Percentiles rank a stretch among this genome's conserved stretches.
phyloP scores from a whole-genome alignment of 2,329 filamentous ascomycete genomes.

The Akanthomyces muscarius region DNA sequence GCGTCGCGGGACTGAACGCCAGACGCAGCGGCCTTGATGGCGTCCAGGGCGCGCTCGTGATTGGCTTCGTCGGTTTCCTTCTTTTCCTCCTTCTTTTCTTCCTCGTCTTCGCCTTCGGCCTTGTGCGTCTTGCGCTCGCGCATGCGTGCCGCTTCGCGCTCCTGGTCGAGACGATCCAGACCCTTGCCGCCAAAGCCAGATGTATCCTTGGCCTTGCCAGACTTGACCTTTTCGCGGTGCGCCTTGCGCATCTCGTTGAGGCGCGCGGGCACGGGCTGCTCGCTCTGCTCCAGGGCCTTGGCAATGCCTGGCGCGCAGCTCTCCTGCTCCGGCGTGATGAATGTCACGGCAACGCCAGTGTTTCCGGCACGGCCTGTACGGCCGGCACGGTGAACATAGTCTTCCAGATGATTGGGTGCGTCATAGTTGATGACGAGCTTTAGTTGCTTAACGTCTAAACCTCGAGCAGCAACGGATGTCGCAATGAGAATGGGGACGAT shows the following conservation, averaged over 20 bases:
- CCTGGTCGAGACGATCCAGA: constrained; percentile 84
- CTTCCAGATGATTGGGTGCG: constrained; percentile 88
- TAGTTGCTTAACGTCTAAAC: constrained; percentile 91
- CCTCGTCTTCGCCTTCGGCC: constrained; percentile 79
- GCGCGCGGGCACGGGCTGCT: constrained; percentile 72
- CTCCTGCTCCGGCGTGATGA: constrained; percentile 87
- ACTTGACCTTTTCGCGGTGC: constrained; percentile 87
- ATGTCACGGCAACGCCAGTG: constrained; percentile 90
- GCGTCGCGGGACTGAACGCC: constrained; percentile 51
- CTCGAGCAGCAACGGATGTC: constrained; percentile 91
- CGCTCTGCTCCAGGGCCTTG: constrained; percentile 90
- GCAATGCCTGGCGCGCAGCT: constrained; percentile 83
- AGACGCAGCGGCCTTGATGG: constrained; percentile 60
- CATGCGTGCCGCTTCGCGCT: constrained; percentile 80
- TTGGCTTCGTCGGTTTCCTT: constrained; percentile 66
- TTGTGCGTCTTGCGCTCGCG: constrained; percentile 87
- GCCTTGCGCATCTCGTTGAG: constrained; percentile 62
- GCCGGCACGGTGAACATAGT: constrained; percentile 92
- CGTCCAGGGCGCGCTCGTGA: constrained; percentile 62
- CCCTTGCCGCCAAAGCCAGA: constrained; percentile 95
- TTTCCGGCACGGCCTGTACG: constrained; percentile 93
- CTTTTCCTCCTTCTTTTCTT: constrained; percentile 72
- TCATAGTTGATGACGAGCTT: constrained; percentile 97
- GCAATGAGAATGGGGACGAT: constrained; percentile 87
- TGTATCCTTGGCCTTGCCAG: constrained; percentile 83